Evolutionary conservation across 345 rosid species (phyloP).

Genomic region (Fremontodendron californicum): DNA sequence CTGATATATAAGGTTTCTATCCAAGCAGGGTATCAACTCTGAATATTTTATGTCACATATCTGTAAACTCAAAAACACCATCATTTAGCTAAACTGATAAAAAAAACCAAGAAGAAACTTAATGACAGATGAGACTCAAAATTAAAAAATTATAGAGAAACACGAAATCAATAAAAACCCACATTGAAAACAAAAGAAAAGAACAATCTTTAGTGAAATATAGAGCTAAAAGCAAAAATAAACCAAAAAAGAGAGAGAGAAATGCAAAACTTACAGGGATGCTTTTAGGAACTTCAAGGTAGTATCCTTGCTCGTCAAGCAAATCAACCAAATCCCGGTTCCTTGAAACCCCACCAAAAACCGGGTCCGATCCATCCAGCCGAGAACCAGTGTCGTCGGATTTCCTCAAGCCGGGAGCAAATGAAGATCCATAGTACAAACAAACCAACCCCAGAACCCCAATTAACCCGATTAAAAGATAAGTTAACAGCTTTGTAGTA

Average conservation of each 20-base stretch:
- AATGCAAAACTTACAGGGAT: slow-evolving; percentile 52
- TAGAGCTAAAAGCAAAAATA: not conserved
- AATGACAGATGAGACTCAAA: not conserved
- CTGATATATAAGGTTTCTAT: slow-evolving; percentile 77
- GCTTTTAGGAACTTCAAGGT: slow-evolving; percentile 44
- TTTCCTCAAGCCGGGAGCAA: slow-evolving; percentile 66
- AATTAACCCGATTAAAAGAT: slow-evolving; percentile 53
- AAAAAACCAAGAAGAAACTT: not conserved
- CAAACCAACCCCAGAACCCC: slow-evolving; percentile 61
- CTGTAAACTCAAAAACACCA: slow-evolving; percentile 29
- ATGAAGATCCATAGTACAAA: slow-evolving; percentile 66
- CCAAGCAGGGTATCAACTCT: slow-evolving; percentile 91
- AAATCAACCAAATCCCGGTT: slow-evolving; percentile 33
- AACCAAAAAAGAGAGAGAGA: no score
- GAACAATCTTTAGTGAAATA: not conserved
- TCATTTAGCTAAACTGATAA: slow-evolving; percentile 8
- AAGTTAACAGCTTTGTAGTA: slow-evolving; percentile 49
- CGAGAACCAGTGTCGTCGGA: slow-evolving; percentile 39
- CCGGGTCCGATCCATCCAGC: slow-evolving; percentile 42
- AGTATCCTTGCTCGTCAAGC: slow-evolving; percentile 33
- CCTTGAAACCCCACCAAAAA: slow-evolving; percentile 23
- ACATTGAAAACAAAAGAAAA: not conserved
- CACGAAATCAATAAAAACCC: not conserved
- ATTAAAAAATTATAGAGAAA: not conserved
- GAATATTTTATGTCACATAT: slow-evolving; percentile 74